A percentile compares a stretch with the other conserved stretches of the same genome.
These are phyloP conservation scores for Zoysia matrella DNA, from an alignment of 202 grass and related monocot species.

Conservation along the genomic window DNA sequence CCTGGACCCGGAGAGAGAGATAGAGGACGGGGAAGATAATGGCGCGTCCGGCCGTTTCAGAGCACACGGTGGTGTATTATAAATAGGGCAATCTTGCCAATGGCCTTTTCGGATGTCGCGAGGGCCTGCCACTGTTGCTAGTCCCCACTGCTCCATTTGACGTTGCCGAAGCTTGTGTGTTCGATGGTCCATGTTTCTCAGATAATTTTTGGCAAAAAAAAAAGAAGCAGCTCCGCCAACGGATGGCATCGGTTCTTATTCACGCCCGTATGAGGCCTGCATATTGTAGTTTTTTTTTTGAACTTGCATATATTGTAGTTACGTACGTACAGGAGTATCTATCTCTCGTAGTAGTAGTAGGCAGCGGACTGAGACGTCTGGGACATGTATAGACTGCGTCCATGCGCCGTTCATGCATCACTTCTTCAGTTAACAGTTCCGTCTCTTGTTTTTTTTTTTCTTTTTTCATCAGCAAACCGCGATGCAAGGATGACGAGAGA, in stretches of 20 bases:
- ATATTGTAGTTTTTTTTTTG: not conserved
- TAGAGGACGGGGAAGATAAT: not conserved
- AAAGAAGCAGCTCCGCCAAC: not conserved
- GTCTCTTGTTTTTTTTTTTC: too few relatives aligned
- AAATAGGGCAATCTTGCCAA: constrained; percentile 45
- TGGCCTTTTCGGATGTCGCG: not conserved
- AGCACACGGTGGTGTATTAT: constrained; percentile 31
- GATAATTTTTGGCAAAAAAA: not conserved
- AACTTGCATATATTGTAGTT: not conserved
- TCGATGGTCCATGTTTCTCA: not conserved
- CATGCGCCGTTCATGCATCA: not conserved
- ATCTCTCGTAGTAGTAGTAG: not conserved
- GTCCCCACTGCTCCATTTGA: not conserved
- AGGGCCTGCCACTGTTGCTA: not conserved
- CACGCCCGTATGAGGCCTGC: not conserved
- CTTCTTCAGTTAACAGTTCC: too few relatives aligned
- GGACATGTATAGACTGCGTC: not conserved
- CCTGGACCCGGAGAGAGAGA: not conserved
- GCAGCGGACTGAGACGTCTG: not conserved
- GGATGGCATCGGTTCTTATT: not conserved
- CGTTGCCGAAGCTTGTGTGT: not conserved
- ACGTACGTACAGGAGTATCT: not conserved
- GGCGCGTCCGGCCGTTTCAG: constrained; percentile 35
- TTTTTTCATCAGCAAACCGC: not conserved
- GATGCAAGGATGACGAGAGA: not conserved